These are phyloP conservation scores for Candida ovalis DNA, from an alignment of 805 yeast genomes.

Conservation along the genomic window DNA sequence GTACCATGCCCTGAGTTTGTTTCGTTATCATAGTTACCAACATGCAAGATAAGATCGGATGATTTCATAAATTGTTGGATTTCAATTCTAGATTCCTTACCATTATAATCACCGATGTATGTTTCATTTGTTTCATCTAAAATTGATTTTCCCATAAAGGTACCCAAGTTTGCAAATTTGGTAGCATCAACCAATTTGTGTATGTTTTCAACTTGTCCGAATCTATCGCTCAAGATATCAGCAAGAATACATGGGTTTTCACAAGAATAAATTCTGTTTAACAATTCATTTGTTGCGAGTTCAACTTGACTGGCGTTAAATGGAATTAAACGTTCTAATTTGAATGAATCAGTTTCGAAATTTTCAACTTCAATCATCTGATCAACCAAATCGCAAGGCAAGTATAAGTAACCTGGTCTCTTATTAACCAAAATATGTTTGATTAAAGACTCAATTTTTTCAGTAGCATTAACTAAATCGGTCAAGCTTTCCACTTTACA, in stretches of 20 bases:
- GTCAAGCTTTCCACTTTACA: conserved; percentile 51
- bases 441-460: conserved; percentile 68
- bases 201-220: conserved; percentile 41
- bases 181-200: conserved; percentile 47
- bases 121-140: conserved; percentile 65
- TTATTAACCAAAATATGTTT: conserved; percentile 48
- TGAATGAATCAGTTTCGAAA: conserved; percentile 19
- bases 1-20: conserved; percentile 67
- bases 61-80: conserved; percentile 45
- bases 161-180: conserved; percentile 52
- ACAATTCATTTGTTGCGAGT: conserved; percentile 19
- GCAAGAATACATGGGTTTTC: conserved; percentile 62
- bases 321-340: not conserved
- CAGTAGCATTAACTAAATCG: conserved; percentile 44
- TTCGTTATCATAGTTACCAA: conserved; percentile 69
- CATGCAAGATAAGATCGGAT: conserved; percentile 64
- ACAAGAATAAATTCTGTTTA: conserved; percentile 48
- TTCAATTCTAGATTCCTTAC: conserved; percentile 47
- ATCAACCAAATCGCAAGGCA: conserved; percentile 70
- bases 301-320: conserved; percentile 14
- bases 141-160: conserved; percentile 68
- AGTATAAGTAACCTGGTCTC: conserved; percentile 78
- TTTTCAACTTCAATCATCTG: conserved; percentile 30
- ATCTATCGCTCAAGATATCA: conserved; percentile 69
- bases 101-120: conserved; percentile 73